Evolutionary conservation across 768 basidiomycete genomes (phyloP).

Genomic region (Phlegmacium glaucopus): DNA sequence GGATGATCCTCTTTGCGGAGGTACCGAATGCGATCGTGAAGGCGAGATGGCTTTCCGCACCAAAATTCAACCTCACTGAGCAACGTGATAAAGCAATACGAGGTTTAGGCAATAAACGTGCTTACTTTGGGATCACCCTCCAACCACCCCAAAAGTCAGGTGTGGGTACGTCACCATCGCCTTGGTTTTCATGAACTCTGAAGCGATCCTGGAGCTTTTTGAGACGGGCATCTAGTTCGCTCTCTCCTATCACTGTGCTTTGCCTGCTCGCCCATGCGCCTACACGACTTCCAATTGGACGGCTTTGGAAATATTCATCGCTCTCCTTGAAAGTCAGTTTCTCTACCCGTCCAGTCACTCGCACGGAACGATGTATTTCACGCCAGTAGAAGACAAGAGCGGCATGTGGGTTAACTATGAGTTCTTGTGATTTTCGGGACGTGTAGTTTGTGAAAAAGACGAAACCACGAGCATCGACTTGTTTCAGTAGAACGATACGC

Average conservation of each 20-base stretch:
- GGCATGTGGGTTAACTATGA: conserved; percentile 72
- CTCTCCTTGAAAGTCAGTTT: conserved; percentile 70
- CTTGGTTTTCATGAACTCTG: conserved; percentile 35
- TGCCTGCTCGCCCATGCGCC: conserved; percentile 96
- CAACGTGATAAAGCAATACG: conserved; percentile 1
- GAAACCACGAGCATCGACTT: conserved; percentile 86
- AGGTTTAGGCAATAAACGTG: conserved; percentile 12
- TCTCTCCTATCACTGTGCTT: conserved; percentile 75
- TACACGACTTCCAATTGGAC: conserved; percentile 81
- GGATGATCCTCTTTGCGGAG: conserved; percentile 46
- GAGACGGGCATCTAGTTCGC: conserved; percentile 60
- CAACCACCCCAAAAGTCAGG: conserved; percentile 98
- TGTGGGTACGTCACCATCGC: conserved; percentile 56
- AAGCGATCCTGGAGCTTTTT: conserved; percentile 58
- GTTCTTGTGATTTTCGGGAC: conserved; percentile 86
- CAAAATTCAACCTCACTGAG: conserved; percentile 94
- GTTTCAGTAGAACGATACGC: conserved; percentile 88
- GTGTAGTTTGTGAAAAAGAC: conserved; percentile 97
- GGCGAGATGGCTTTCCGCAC: conserved; percentile 91
- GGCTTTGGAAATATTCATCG: conserved; percentile 74
- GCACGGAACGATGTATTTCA: conserved; percentile 75
- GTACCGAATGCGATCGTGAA: conserved; percentile 89
- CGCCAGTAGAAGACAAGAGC: conserved; percentile 91
- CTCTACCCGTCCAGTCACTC: conserved; percentile 85
- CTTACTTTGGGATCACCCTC: conserved; percentile 87